Evolutionary conservation across 306 rosid genomes (phyloP).

Genomic region (Malus orientalis): DNA sequence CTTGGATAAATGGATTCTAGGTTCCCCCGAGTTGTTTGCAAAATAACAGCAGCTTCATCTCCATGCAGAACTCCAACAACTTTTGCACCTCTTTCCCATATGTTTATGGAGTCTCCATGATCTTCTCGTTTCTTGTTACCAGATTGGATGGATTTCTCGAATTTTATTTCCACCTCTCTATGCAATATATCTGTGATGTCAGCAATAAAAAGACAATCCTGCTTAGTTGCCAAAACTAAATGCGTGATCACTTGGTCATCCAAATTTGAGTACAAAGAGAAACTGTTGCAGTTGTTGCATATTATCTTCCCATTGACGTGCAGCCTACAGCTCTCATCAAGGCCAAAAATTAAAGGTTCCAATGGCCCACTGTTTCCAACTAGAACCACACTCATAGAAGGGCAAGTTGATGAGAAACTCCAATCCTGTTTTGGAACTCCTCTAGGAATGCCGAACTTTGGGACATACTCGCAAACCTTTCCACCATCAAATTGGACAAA

Average conservation of each 20-base stretch:
- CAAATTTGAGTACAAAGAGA: conserved; percentile 80
- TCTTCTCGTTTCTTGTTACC: conserved; percentile 43
- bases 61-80: conserved; percentile 81
- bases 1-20: conserved; percentile 85
- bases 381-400: conserved; percentile 68
- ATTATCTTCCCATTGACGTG: conserved; percentile 54
- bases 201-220: conserved; percentile 75
- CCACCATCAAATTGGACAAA: conserved; percentile 76
- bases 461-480: conserved; percentile 43
- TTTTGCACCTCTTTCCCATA: conserved; percentile 97
- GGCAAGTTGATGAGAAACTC: conserved; percentile 64
- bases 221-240: conserved; percentile 67
- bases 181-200: conserved; percentile 55
- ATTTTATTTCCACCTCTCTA: conserved; percentile 50
- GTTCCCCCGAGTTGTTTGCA: conserved; percentile 86
- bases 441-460: conserved; percentile 37
- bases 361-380: conserved; percentile 37
- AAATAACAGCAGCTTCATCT: conserved; percentile 68
- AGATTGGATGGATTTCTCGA: conserved; percentile 40
- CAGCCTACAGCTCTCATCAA: conserved; percentile 78
- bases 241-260: conserved; percentile 68
- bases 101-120: conserved; percentile 45
- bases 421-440: conserved; percentile 46
- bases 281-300: conserved; percentile 82
- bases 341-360: conserved; percentile 63